Evolutionary conservation across 1,284 basidiomycete species (phyloP), one percentile per base, ranked within the genome.

Genomic region (Cryptococcus amylolentus): DNA sequence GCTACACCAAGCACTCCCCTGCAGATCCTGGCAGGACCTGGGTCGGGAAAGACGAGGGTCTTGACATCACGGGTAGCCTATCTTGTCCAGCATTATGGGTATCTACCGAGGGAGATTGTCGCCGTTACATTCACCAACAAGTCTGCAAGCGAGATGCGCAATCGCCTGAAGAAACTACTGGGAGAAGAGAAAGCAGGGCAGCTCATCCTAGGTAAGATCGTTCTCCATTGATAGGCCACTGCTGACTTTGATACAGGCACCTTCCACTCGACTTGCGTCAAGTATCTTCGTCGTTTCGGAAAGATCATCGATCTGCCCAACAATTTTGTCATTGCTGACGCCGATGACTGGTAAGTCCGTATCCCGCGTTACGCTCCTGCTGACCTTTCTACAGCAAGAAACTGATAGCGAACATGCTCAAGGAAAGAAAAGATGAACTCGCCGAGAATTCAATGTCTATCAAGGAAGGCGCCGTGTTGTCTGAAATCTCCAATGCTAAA

Each of bases 51-150:
- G 65, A 79, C 79, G 0, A 68, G 86, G 77, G 87, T 89, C n/a
- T 76, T 94, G 20, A 92, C 88, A 2, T 84, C 84, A 40, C 81
- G 90, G 14, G 88, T 92, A 39, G 89, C 87, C 0, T 81, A 90
- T 69, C 79, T 94, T 20, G 84, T 91, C 39, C 76, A 84, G 23
- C 75, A 81, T 44, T 84, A 87, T 68, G 69, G 69, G 12, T 73
- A 86, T 27, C 72, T 79, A 10, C 84, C 88, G 0, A 78, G 80
- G 5, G 80, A 84, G 46, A 88, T 91, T 76, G 88, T 86, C 60
- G 87, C 88, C 1, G 88, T 91, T 2, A 90, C 88, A 0, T 90
- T 89, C 72, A 89, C 88, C 5, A 92, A 92, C 79, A 92, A 93
- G 76, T 90, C 91, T 4, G 90, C 91, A 1, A 87, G 85, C 61